A percentile compares a stretch with the other conserved stretches of the same genome.
Conservation (phyloP, 2,329 filamentous ascomycete species). For the Pseudopithomyces chartarum region DNA sequence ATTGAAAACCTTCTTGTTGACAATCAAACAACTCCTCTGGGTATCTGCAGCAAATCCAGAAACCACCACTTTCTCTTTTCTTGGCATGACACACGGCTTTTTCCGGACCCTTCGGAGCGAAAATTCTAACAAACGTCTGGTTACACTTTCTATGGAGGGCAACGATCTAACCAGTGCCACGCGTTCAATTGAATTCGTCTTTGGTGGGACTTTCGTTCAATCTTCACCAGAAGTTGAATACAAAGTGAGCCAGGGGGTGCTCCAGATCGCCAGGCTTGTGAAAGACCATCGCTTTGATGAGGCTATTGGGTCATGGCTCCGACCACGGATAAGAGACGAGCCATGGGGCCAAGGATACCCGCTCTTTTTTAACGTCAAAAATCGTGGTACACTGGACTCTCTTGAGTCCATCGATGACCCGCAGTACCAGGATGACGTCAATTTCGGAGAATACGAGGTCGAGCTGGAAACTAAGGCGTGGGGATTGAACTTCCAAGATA, state of each 20-base stretch:
- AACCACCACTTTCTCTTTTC: background rate
- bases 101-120: background rate
- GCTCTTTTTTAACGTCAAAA: background rate
- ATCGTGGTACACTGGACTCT: background rate
- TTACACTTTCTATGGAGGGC: background rate
- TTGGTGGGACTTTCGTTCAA: background rate
- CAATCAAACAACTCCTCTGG: background rate
- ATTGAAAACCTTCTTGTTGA: background rate
- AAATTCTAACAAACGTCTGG: background rate
- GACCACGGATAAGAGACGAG: background rate
- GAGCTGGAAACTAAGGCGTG: constrained; percentile 10
- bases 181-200: background rate
- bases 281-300: background rate
- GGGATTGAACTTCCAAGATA: constrained; percentile 16
- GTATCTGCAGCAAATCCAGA: background rate
- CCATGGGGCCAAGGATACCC: background rate
- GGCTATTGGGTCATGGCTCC: background rate
- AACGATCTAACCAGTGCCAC: background rate
- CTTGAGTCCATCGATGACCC: background rate
- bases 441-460: background rate
- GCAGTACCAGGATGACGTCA: background rate
- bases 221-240: background rate
- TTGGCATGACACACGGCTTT: background rate
- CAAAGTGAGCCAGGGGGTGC: background rate
- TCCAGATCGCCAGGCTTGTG: background rate